Evolutionary conservation across 192 early-diverging fungal species (phyloP).

Genomic region (Phlyctochytrium bullatum): DNA sequence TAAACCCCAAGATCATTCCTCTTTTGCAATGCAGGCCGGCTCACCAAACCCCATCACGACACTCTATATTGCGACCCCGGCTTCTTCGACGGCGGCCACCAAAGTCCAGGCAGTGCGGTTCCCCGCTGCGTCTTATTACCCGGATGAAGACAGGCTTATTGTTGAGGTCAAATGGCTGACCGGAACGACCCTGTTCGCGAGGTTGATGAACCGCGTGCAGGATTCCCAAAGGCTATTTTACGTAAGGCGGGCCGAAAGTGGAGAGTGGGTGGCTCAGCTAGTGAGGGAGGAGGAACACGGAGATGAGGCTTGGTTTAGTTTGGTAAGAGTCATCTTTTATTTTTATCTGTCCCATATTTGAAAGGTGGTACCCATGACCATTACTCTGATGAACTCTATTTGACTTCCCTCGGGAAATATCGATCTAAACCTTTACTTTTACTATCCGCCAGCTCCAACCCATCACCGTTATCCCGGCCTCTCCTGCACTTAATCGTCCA

Average conservation of each 20-base stretch:
- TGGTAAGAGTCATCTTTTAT: slow-evolving; percentile 12
- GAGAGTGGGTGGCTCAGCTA: slow-evolving; percentile 64
- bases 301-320: slow-evolving; percentile 51
- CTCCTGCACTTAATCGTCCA: slow-evolving; percentile 20
- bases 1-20: not conserved
- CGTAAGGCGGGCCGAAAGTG: slow-evolving; percentile 40
- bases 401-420: not conserved
- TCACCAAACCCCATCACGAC: slow-evolving; percentile 78
- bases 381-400: not conserved
- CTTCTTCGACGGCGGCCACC: slow-evolving; percentile 7
- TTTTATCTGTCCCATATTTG: too few relatives aligned
- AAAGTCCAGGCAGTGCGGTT: slow-evolving; percentile 39
- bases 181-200: slow-evolving; percentile 60
- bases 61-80: slow-evolving; percentile 65
- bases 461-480: slow-evolving; percentile 31
- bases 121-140: slow-evolving; percentile 48
- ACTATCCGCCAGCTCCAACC: slow-evolving; percentile 32
- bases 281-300: slow-evolving; percentile 57
- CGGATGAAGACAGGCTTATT: slow-evolving; percentile 72
- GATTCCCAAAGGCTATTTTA: slow-evolving; percentile 72
- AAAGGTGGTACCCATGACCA: not conserved
- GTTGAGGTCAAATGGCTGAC: slow-evolving; percentile 78
- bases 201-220: slow-evolving; percentile 88
- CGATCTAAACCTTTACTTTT: not conserved
- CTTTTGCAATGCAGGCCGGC: slow-evolving; percentile 54